A percentile compares a stretch with the other conserved stretches of the same genome.
Conservation (phyloP, 2,329 filamentous ascomycete species). For the Arthroderma sp. region DNA sequence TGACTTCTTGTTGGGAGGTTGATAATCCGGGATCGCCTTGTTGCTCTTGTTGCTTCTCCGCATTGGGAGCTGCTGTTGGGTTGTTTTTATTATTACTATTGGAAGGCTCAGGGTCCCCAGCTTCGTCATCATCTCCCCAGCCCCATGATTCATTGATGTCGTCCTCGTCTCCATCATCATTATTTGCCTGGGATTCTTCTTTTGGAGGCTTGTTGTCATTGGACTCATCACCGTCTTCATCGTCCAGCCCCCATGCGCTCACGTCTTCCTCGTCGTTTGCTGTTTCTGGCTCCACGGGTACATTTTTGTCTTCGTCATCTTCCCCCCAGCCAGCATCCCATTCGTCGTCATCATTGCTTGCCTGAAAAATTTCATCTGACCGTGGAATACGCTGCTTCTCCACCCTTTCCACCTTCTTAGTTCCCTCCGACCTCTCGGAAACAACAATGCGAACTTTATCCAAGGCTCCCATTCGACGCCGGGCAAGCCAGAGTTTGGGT, state of each 20-base stretch:
- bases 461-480: conserved; percentile 66
- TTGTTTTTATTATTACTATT: conserved; percentile 5
- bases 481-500: conserved; percentile 71
- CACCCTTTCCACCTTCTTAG: conserved; percentile 63
- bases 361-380: conserved; percentile 52
- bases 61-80: conserved; percentile 4
- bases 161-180: conserved; percentile 19
- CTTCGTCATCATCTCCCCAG: conserved; percentile 55
- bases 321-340: conserved; percentile 71
- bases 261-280: conserved; percentile 31
- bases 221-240: conserved; percentile 16
- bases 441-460: conserved; percentile 60
- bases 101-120: conserved; percentile 24
- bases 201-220: not conserved
- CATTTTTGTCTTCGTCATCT: conserved; percentile 34
- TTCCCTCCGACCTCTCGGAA: conserved; percentile 50
- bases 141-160: conserved; percentile 59
- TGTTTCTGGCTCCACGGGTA: conserved; percentile 6
- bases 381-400: conserved; percentile 69
- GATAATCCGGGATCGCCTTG: conserved; percentile 1
- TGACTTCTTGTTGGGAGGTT: conserved; percentile 47
- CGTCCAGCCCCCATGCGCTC: conserved; percentile 40
- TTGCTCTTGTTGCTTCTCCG: not conserved
- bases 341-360: conserved; percentile 42
- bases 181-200: conserved; percentile 9